phyloP scores from a whole-genome alignment of 352 stramenopile species.

The Globisporangium carolinianum region DNA sequence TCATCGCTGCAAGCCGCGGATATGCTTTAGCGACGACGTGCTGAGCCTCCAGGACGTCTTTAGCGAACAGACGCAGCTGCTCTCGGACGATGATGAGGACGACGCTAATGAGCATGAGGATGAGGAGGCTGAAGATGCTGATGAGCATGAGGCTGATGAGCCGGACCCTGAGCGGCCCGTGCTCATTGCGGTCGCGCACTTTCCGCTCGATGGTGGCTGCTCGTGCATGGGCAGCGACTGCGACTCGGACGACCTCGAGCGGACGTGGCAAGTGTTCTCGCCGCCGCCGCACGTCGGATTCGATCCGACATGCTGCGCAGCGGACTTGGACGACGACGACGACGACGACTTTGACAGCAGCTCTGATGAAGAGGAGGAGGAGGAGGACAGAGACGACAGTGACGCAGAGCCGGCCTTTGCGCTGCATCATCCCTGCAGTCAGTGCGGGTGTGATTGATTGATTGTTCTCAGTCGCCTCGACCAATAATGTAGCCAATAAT shows the following conservation, averaged over 20 bases:
- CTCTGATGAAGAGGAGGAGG: too few species aligned
- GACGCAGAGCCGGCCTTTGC: too few species aligned
- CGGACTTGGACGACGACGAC: slow-evolving; percentile 5
- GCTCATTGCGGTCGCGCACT: slow-evolving; percentile 1
- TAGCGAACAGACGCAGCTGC: slow-evolving; percentile 5
- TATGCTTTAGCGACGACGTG: slow-evolving; percentile 6
- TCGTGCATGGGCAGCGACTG: slow-evolving; percentile 4
- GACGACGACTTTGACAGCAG: not conserved
- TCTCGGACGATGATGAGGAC: not conserved
- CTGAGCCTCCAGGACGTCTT: slow-evolving; percentile 5
- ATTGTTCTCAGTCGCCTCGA: too few species aligned
- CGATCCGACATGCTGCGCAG: slow-evolving; percentile 6
- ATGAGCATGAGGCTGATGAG: not conserved
- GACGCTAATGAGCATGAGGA: not conserved
- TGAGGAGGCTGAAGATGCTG: slow-evolving; percentile 1
- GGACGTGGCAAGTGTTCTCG: slow-evolving; percentile 11
- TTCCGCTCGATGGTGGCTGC: slow-evolving; percentile 6
- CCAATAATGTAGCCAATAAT: too few species aligned
- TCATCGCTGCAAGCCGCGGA: slow-evolving; percentile 10
- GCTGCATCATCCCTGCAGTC: too few species aligned
- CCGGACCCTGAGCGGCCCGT: not conserved
- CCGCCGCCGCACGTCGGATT: slow-evolving; percentile 6
- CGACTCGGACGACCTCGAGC: slow-evolving; percentile 2
- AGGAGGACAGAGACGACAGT: too few species aligned
- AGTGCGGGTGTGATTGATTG: too few species aligned